phyloP scores from a whole-genome alignment of 176 grass and related monocot genomes.

The Paspalum notatum region DNA sequence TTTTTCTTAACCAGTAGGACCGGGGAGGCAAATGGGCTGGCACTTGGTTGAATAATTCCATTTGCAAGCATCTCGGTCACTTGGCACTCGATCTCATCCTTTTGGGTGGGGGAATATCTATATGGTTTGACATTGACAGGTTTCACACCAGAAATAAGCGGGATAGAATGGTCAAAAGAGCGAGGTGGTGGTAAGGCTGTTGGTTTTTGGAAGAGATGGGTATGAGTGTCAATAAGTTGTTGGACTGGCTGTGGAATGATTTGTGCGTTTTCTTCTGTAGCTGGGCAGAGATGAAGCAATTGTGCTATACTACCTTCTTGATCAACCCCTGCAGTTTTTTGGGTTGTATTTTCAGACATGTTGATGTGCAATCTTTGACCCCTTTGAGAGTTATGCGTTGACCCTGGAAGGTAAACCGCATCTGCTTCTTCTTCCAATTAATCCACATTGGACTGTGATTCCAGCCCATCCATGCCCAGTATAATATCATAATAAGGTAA shows the following conservation, averaged over 20 bases:
- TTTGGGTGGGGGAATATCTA: background rate
- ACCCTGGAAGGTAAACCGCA: fast-evolving
- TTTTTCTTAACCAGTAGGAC: background rate
- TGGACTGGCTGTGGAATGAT: no score
- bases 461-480: background rate
- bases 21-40: background rate
- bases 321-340: fast-evolving
- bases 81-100: background rate
- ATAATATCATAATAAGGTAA: background rate
- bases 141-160: no score
- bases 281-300: fast-evolving
- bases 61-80: background rate
- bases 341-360: fast-evolving
- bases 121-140: background rate
- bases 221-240: fast-evolving
- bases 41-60: background rate
- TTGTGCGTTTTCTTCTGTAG: no score
- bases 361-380: fast-evolving
- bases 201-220: no score
- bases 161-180: no score
- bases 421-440: background rate
- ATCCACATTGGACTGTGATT: background rate
- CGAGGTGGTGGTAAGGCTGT: no score
- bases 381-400: background rate
- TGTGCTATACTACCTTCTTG: background rate